Evolutionary conservation across 2,329 filamentous ascomycete species (phyloP).

Genomic region (Cercospora canescens): DNA sequence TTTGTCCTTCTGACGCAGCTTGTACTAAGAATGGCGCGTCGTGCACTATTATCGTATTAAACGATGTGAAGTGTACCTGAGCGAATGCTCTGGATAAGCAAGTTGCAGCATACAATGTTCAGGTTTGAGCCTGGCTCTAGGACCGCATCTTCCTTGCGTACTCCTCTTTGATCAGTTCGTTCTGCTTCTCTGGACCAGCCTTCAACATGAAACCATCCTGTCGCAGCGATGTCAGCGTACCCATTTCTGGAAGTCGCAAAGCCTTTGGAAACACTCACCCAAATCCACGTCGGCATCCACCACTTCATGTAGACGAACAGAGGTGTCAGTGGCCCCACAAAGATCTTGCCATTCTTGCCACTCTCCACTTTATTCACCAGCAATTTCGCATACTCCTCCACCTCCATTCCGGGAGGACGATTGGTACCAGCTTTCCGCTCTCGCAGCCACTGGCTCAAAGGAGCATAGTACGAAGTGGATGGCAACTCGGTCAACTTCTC

Average conservation of each 20-base stretch:
- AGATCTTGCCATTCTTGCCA: slow-evolving; percentile 16
- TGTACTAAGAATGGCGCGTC: too few species aligned
- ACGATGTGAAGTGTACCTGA: too few species aligned
- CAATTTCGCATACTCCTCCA: slow-evolving; percentile 16
- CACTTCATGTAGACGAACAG: slow-evolving; percentile 19
- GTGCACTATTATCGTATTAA: too few species aligned
- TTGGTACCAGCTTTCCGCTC: slow-evolving; percentile 18
- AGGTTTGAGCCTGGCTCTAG: too few species aligned
- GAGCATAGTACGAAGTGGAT: slow-evolving; percentile 8
- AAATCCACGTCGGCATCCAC: slow-evolving; percentile 21
- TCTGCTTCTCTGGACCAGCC: slow-evolving; percentile 10
- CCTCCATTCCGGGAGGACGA: slow-evolving; percentile 18
- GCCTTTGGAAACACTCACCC: slow-evolving; percentile 9
- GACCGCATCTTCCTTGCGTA: not conserved
- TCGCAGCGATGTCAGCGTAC: not conserved
- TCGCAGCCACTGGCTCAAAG: slow-evolving; percentile 12
- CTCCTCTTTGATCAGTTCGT: slow-evolving; percentile 8
- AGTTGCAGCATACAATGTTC: too few species aligned
- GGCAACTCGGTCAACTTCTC: slow-evolving; percentile 13
- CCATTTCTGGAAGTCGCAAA: not conserved
- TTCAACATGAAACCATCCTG: slow-evolving; percentile 14
- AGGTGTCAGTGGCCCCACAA: slow-evolving; percentile 16
- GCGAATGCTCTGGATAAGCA: too few species aligned
- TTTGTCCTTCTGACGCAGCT: too few species aligned
- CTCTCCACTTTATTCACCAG: slow-evolving; percentile 16